Evolutionary conservation across 2,329 filamentous ascomycete genomes (phyloP).

Genomic region (Remersonia thermophila): DNA sequence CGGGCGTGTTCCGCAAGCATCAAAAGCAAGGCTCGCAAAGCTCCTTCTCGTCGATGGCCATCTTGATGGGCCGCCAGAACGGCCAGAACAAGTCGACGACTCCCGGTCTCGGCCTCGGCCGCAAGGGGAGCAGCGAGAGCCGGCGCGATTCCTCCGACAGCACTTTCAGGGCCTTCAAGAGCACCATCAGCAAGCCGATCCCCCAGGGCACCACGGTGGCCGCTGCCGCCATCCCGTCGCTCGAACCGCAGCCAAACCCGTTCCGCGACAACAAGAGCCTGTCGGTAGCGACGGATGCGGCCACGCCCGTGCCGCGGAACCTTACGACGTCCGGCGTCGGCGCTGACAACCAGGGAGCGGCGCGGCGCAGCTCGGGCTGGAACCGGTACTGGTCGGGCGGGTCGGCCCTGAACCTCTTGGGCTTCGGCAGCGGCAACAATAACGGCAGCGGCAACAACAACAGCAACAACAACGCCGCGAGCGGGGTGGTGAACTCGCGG

Average conservation of each 20-base stretch:
- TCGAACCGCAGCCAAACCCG: slow-evolving; percentile 20
- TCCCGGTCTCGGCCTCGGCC: slow-evolving; percentile 11
- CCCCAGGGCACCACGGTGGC: slow-evolving; percentile 27
- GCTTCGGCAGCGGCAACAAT: slow-evolving; percentile 36
- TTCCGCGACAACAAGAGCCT: slow-evolving; percentile 32
- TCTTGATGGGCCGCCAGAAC: slow-evolving; percentile 48
- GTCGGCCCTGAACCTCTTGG: slow-evolving; percentile 53
- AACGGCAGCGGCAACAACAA: slow-evolving; percentile 13
- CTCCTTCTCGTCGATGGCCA: slow-evolving; percentile 52
- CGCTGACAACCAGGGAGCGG: slow-evolving; percentile 28
- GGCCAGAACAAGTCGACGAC: slow-evolving; percentile 34
- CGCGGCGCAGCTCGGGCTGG: slow-evolving; percentile 59
- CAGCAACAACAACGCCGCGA: slow-evolving; percentile 17
- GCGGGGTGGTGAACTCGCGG: slow-evolving; percentile 22
- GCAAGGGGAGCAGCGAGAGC: slow-evolving; percentile 43
- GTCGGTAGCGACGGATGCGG: slow-evolving; percentile 24
- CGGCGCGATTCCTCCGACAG: slow-evolving; percentile 41
- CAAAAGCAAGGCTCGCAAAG: slow-evolving; percentile 39
- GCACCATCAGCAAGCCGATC: slow-evolving; percentile 49
- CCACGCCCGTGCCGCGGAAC: slow-evolving; percentile 24
- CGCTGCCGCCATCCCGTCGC: slow-evolving; percentile 4
- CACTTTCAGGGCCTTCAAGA: slow-evolving; percentile 51
- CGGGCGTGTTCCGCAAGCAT: slow-evolving; percentile 37
- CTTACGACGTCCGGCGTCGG: slow-evolving; percentile 22
- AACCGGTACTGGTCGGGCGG: slow-evolving; percentile 68